A percentile compares a stretch with the other conserved stretches of the same genome.
Evolutionary conservation across 2,329 filamentous ascomycete species (phyloP).

Genomic region (Calonectria ilicicola): DNA sequence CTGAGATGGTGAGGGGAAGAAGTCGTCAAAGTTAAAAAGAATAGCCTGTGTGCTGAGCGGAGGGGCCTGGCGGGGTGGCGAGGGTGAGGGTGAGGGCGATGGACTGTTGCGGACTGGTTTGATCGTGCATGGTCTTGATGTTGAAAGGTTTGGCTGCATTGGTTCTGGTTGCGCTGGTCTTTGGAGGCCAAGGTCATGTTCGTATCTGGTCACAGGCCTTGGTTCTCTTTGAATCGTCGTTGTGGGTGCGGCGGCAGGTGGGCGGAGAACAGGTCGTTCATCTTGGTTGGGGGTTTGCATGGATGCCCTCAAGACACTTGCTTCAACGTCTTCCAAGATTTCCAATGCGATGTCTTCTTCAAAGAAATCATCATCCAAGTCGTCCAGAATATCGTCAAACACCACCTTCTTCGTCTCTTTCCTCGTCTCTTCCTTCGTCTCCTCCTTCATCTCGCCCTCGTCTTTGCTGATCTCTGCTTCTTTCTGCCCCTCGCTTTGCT

Average conservation of each 20-base stretch:
- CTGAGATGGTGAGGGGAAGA: slow-evolving; percentile 69
- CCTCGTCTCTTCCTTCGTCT: slow-evolving; percentile 14
- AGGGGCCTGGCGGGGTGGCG: slow-evolving; percentile 38
- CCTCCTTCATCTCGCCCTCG: slow-evolving; percentile 31
- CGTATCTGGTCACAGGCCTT: slow-evolving; percentile 19
- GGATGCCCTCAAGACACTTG: slow-evolving; percentile 16
- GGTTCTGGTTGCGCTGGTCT: neutral
- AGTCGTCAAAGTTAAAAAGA: slow-evolving; percentile 63
- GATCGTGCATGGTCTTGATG: slow-evolving; percentile 9
- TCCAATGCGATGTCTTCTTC: slow-evolving; percentile 43
- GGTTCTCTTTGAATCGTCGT: neutral
- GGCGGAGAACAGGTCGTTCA: neutral
- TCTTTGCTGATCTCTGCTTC: neutral
- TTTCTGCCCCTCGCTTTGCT: neutral
- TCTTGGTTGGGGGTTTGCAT: neutral
- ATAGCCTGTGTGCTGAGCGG: slow-evolving; percentile 65
- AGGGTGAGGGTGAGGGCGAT: slow-evolving; percentile 28
- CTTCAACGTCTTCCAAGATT: slow-evolving; percentile 38
- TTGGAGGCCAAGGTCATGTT: slow-evolving; percentile 36
- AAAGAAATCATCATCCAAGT: slow-evolving; percentile 38
- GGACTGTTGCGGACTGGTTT: slow-evolving; percentile 10
- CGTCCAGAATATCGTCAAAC: slow-evolving; percentile 21
- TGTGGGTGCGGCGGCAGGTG: neutral
- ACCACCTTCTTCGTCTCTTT: neutral
- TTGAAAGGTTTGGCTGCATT: neutral